These are phyloP conservation scores for Warburgia ugandensis DNA, from an alignment of 164 flowering plant species.

Conservation along the genomic window DNA sequence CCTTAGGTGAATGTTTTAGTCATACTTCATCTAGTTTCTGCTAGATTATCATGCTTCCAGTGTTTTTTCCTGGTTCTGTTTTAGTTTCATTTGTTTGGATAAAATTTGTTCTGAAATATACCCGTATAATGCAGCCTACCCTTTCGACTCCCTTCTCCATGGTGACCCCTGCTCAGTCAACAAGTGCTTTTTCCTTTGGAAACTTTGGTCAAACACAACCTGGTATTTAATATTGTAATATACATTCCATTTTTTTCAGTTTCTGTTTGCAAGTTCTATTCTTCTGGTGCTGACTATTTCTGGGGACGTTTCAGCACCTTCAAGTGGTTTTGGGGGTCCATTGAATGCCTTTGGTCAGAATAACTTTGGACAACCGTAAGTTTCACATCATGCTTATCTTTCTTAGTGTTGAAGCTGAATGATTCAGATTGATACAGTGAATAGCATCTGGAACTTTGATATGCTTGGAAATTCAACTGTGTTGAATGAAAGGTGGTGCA, in stretches of 20 bases:
- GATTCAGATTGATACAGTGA: no score
- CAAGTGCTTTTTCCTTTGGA: constrained; percentile 38
- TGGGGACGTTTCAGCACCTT: constrained; percentile 24
- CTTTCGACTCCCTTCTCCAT: constrained; percentile 47
- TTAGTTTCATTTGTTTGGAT: no score
- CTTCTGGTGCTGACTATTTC: constrained; percentile 6
- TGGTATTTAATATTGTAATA: constrained; percentile 25
- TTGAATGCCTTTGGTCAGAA: constrained; percentile 45
- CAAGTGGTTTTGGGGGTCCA: constrained; percentile 39
- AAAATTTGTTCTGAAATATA: no score
- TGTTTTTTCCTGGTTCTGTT: no score
- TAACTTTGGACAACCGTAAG: constrained; percentile 60
- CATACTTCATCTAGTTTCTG: neutral
- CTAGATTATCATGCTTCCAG: no score
- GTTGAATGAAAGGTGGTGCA: no score
- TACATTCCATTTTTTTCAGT: neutral
- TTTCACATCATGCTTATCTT: neutral
- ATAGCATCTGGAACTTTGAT: no score
- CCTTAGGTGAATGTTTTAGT: no score
- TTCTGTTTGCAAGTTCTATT: neutral
- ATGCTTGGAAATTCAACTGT: no score
- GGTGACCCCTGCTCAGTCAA: constrained; percentile 45
- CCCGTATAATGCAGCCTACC: constrained; percentile 34
- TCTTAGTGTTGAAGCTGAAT: no score
- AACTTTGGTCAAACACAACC: constrained; percentile 61